Evolutionary conservation across 2,329 filamentous ascomycete genomes (phyloP).

Genomic region (Teratosphaeriaceae sp.): DNA sequence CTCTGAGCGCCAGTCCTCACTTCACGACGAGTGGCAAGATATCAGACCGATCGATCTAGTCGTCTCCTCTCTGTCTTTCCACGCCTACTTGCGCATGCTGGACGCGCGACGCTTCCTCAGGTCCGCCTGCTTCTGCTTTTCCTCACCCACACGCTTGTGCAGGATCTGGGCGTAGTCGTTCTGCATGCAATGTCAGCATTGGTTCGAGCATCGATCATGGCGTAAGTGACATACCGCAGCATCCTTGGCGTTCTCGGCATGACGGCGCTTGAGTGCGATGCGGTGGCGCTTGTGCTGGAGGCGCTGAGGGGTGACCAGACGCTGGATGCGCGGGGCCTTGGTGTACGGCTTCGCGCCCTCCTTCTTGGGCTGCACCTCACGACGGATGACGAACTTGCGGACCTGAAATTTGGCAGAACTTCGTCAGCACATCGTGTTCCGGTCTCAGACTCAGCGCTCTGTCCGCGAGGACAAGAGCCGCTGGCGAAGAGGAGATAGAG

Average conservation of each 20-base stretch:
- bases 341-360: constrained; percentile 98
- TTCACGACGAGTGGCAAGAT: constrained; percentile 2
- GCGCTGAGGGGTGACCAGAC: constrained; percentile 97
- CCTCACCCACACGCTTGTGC: constrained; percentile 94
- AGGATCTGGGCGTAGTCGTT: constrained; percentile 96
- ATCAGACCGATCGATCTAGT: background rate
- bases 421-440: constrained; percentile 19
- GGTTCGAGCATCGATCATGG: constrained; percentile 6
- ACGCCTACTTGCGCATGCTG: constrained; percentile 74
- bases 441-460: constrained; percentile 28
- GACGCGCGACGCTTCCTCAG: constrained; percentile 94
- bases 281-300: constrained; percentile 99
- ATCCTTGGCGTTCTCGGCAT: constrained; percentile 95
- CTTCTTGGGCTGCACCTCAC: constrained; percentile 93
- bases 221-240: constrained; percentile 70
- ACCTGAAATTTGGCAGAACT: constrained; percentile 51
- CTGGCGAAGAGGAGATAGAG: constrained; percentile 53
- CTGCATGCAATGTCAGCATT: constrained; percentile 48
- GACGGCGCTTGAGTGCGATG: constrained; percentile 95
- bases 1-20: constrained; percentile 4
- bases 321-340: constrained; percentile 99
- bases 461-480: constrained; percentile 15
- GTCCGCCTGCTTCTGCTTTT: constrained; percentile 90
- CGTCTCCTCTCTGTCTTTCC: background rate
- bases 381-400: constrained; percentile 99